Evolutionary conservation across 2,329 filamentous ascomycete genomes (phyloP).

Genomic region (Aplosporella prunicola): DNA sequence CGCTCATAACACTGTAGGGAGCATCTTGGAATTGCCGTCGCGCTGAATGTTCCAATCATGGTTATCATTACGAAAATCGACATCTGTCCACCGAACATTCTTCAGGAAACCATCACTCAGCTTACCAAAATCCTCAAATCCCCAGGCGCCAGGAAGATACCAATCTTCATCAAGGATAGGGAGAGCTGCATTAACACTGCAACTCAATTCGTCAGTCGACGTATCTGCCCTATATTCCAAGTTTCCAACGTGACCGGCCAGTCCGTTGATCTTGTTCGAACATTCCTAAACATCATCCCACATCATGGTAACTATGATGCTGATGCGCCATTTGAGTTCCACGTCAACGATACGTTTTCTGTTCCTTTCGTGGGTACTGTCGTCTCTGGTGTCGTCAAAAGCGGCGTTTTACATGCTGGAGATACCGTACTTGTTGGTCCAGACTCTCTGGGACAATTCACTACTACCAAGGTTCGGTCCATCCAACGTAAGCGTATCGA

Average conservation of each 20-base stretch:
- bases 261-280: conserved; percentile 79
- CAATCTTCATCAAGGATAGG: conserved; percentile 84
- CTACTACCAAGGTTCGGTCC: conserved; percentile 73
- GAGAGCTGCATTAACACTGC: conserved; percentile 93
- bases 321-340: conserved; percentile 83
- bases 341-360: conserved; percentile 95
- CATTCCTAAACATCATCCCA: conserved; percentile 89
- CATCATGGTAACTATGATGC: conserved; percentile 89
- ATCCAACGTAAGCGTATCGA: conserved; percentile 91
- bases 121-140: conserved; percentile 89
- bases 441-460: conserved; percentile 83
- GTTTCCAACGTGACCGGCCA: conserved; percentile 96
- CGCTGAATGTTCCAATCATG: conserved; percentile 95
- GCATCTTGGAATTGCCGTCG: conserved; percentile 87
- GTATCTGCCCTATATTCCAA: conserved; percentile 95
- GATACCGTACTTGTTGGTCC: conserved; percentile 84
- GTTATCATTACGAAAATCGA: conserved; percentile 97
- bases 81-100: conserved; percentile 90
- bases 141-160: conserved; percentile 87
- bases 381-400: conserved; percentile 84
- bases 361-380: conserved; percentile 96
- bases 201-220: conserved; percentile 86
- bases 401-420: conserved; percentile 75
- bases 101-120: conserved; percentile 86
- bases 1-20: conserved; percentile 42